phyloP scores from a whole-genome alignment of 495 filamentous ascomycete genomes.

The Apodospora peruviana region DNA sequence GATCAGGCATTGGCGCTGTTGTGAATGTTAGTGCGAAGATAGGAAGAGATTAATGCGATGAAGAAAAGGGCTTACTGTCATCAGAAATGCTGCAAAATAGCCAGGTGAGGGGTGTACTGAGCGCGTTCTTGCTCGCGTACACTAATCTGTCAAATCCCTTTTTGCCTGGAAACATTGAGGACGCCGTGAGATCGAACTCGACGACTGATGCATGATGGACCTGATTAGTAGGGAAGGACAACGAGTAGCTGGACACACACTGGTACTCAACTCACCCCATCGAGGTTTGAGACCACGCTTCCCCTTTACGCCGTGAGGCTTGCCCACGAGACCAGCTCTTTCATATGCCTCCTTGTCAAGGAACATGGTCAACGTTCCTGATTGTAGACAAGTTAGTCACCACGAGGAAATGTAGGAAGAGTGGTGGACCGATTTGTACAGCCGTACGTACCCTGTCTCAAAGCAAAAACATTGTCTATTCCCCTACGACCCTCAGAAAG shows the following conservation, averaged over 20 bases:
- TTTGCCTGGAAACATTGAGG: slow-evolving; percentile 85
- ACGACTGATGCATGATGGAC: slow-evolving; percentile 66
- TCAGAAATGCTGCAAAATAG: slow-evolving; percentile 64
- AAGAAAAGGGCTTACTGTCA: slow-evolving; percentile 22
- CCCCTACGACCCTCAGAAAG: slow-evolving; percentile 77
- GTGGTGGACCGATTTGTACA: no score
- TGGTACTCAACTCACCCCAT: slow-evolving; percentile 40
- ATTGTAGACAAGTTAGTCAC: not conserved
- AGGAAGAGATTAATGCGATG: not conserved
- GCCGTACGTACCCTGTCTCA: slow-evolving; percentile 58
- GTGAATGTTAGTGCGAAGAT: slow-evolving; percentile 10
- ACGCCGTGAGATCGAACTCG: slow-evolving; percentile 70
- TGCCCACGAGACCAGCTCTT: slow-evolving; percentile 73
- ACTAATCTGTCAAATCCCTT: slow-evolving; percentile 83
- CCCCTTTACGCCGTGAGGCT: slow-evolving; percentile 54
- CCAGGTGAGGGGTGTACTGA: slow-evolving; percentile 69
- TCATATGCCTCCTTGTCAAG: slow-evolving; percentile 84
- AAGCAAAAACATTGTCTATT: slow-evolving; percentile 72
- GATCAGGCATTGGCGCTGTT: slow-evolving; percentile 39
- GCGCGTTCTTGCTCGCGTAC: slow-evolving; percentile 79
- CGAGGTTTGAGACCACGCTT: slow-evolving; percentile 46
- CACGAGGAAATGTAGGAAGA: no score
- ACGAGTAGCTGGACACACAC: no score
- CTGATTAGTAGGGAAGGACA: no score
- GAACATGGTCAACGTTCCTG: slow-evolving; percentile 68